A percentile compares a stretch with the other conserved stretches of the same genome.
Evolutionary conservation across 306 rosid genomes (phyloP).

Genomic region (Trifolium dubium): DNA sequence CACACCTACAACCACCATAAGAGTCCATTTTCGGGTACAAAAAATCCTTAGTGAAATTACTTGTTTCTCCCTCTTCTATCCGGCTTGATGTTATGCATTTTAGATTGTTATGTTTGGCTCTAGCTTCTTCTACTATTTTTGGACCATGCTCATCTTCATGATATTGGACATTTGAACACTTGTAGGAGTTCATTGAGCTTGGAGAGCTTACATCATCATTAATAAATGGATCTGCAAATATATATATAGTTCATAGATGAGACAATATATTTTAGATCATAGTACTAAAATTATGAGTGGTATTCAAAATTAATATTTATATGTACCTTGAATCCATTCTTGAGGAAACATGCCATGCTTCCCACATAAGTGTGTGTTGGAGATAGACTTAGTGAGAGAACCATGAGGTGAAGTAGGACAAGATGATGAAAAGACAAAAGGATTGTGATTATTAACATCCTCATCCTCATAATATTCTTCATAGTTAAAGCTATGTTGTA

Average conservation of each 20-base stretch:
- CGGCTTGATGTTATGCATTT: slow-evolving; percentile 54
- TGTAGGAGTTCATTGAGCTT: slow-evolving; percentile 62
- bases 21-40: slow-evolving; percentile 13
- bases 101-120: slow-evolving; percentile 16
- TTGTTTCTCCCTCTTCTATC: slow-evolving; percentile 21
- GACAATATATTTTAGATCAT: no score
- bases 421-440: slow-evolving; percentile 56
- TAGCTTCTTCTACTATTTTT: slow-evolving; percentile 28
- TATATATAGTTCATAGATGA: neutral
- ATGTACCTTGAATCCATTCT: slow-evolving; percentile 62
- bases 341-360: slow-evolving; percentile 28
- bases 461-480: slow-evolving; percentile 53
- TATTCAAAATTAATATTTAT: neutral
- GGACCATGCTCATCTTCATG: slow-evolving; percentile 52
- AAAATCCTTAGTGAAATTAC: slow-evolving; percentile 6
- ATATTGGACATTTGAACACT: slow-evolving; percentile 58
- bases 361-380: slow-evolving; percentile 38
- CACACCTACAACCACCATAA: slow-evolving; percentile 26
- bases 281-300: neutral
- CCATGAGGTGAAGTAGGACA: slow-evolving; percentile 58
- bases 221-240: slow-evolving; percentile 48
- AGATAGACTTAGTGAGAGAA: slow-evolving; percentile 35
- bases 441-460: slow-evolving; percentile 46
- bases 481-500: slow-evolving; percentile 64
- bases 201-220: slow-evolving; percentile 66